Evolutionary conservation across 768 basidiomycete genomes (phyloP).

Genomic region (Leccinum longicurvipes): DNA sequence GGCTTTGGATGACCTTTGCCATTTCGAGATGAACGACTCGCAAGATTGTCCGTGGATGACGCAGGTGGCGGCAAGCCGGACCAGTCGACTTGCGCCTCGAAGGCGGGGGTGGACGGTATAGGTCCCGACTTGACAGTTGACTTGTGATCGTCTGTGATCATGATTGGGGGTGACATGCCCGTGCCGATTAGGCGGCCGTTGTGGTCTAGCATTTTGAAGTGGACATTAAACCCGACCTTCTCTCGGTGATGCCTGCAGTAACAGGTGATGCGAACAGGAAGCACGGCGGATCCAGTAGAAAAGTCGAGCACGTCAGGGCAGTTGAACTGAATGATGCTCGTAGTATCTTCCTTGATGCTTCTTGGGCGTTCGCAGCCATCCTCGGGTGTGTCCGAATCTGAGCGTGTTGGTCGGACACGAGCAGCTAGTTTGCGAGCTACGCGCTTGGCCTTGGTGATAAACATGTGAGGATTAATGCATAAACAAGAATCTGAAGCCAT

Average conservation of each 20-base stretch:
- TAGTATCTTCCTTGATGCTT: constrained; percentile 58
- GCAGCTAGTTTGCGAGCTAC: constrained; percentile 86
- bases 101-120: constrained; percentile 32
- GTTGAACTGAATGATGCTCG: constrained; percentile 93
- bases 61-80: constrained; percentile 31
- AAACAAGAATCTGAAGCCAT: constrained; percentile 18
- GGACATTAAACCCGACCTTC: constrained; percentile 90
- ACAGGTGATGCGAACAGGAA: constrained; percentile 96
- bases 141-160: constrained; percentile 99
- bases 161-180: constrained; percentile 84
- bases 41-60: constrained; percentile 33
- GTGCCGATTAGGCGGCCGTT: constrained; percentile 76
- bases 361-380: constrained; percentile 46
- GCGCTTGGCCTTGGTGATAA: constrained; percentile 68
- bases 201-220: constrained; percentile 80
- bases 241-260: constrained; percentile 99
- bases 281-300: constrained; percentile 75
- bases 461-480: constrained; percentile 6
- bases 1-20: constrained; percentile 50
- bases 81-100: constrained; percentile 50
- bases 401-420: constrained; percentile 73
- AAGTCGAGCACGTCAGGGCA: constrained; percentile 89
- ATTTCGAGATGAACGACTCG: constrained; percentile 44
- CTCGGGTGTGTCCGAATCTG: constrained; percentile 69
- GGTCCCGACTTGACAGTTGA: constrained; percentile 44